phyloP scores from a whole-genome alignment of 768 basidiomycete genomes.

The Leccinellum luteum region DNA sequence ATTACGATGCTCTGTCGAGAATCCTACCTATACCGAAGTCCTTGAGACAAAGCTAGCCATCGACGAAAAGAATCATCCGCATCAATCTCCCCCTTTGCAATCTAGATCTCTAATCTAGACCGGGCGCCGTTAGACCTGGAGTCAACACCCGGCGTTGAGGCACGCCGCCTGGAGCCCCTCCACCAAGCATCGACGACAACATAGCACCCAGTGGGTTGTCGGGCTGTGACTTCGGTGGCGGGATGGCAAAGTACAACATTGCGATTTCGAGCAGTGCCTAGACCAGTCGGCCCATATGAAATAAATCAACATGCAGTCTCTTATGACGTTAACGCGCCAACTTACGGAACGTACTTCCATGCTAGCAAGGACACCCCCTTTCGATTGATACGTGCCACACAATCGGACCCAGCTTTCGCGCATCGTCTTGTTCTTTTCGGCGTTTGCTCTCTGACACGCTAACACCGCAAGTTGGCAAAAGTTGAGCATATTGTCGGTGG shows the following conservation, averaged over 20 bases:
- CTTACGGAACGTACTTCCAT: slow-evolving; percentile 65
- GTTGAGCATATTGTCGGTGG: slow-evolving; percentile 75
- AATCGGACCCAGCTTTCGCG: slow-evolving; percentile 84
- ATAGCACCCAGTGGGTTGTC: slow-evolving; percentile 87
- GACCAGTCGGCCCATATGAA: neutral
- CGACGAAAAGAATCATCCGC: slow-evolving; percentile 9
- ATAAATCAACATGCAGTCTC: neutral
- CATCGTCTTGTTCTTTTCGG: slow-evolving; percentile 71
- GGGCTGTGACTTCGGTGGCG: slow-evolving; percentile 66
- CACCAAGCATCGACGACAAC: slow-evolving; percentile 86
- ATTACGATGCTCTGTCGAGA: slow-evolving; percentile 6
- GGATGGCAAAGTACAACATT: slow-evolving; percentile 82
- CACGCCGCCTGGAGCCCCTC: slow-evolving; percentile 40
- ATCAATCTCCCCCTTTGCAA: neutral
- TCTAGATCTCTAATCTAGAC: slow-evolving; percentile 24
- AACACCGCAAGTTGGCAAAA: slow-evolving; percentile 87
- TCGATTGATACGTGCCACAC: slow-evolving; percentile 79
- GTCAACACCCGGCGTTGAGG: slow-evolving; percentile 29
- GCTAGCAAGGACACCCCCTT: slow-evolving; percentile 57
- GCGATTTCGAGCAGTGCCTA: slow-evolving; percentile 71
- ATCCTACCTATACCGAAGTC: slow-evolving; percentile 8
- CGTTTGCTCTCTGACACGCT: slow-evolving; percentile 85
- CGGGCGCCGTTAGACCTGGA: slow-evolving; percentile 28
- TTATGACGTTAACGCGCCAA: slow-evolving; percentile 12
- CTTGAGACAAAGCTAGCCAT: slow-evolving; percentile 5